These are phyloP conservation scores for Coemansia asiatica DNA, from an alignment of 192 early-diverging fungal species.

Conservation along the genomic window DNA sequence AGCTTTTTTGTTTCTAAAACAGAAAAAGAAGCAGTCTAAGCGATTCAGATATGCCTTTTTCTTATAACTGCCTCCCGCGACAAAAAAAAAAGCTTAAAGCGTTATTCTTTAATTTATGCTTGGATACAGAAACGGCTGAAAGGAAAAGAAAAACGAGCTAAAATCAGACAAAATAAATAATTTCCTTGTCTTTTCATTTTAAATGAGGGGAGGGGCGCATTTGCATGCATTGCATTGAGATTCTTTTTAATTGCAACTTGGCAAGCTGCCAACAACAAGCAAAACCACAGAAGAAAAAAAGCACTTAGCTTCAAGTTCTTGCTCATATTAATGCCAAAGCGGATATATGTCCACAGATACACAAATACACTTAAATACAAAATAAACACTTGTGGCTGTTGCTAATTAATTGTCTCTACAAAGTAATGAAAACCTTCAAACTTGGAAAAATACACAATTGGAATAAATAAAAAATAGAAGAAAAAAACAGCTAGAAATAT, in stretches of 20 bases:
- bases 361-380: neutral
- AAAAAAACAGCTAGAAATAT: constrained; percentile 12
- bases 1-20: too few species aligned
- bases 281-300: neutral
- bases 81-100: too few species aligned
- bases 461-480: constrained; percentile 2
- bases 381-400: neutral
- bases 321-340: too few species aligned
- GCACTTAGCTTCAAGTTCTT: neutral
- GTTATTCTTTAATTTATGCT: neutral
- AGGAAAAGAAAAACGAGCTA: neutral
- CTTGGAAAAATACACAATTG: neutral
- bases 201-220: neutral
- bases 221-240: neutral
- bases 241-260: neutral
- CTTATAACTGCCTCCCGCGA: too few species aligned
- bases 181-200: neutral
- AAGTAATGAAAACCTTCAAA: neutral
- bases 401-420: neutral
- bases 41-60: too few species aligned
- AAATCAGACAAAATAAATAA: neutral
- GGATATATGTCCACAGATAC: neutral
- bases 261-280: too few species aligned
- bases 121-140: neutral
- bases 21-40: too few species aligned